Evolutionary conservation across 345 rosid species (phyloP).

Genomic region (Aethionema arabicum): DNA sequence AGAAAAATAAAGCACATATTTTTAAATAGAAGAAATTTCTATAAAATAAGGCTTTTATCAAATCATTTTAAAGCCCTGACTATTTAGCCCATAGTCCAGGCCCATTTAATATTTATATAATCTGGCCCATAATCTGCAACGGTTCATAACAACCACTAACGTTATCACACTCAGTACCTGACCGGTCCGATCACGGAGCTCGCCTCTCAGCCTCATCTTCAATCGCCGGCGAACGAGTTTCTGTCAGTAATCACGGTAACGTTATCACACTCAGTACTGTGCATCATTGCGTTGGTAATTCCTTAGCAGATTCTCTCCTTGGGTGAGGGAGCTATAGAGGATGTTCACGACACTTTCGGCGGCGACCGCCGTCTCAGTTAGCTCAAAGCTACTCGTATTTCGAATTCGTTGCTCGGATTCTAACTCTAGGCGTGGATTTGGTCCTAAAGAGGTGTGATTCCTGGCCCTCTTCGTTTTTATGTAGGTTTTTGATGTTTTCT

Average conservation of each 20-base stretch:
- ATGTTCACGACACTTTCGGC: constrained; percentile 33
- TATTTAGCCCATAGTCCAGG: background rate
- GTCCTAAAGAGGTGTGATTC: constrained; percentile 33
- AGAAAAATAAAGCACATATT: too few species aligned
- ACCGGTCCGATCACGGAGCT: constrained; percentile 34
- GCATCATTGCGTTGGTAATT: background rate
- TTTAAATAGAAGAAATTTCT: too few species aligned
- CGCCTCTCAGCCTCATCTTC: constrained; percentile 16
- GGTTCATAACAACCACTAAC: constrained; percentile 7
- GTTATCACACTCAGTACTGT: too few species aligned
- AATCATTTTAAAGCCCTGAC: background rate
- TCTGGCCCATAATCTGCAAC: constrained; percentile 27
- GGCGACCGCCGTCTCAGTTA: constrained; percentile 28
- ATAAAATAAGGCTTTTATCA: too few species aligned
- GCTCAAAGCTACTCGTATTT: constrained; percentile 28
- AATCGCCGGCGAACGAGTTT: constrained; percentile 23
- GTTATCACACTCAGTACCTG: constrained; percentile 1
- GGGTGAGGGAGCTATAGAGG: constrained; percentile 1
- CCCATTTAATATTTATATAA: background rate
- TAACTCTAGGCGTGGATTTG: constrained; percentile 36
- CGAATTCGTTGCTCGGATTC: constrained; percentile 35
- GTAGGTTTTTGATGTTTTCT: background rate
- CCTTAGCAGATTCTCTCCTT: background rate
- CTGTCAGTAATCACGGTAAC: background rate
- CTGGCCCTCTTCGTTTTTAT: background rate